Conservation (phyloP, 495 filamentous ascomycete species). For the Penicillium tannophilum region DNA sequence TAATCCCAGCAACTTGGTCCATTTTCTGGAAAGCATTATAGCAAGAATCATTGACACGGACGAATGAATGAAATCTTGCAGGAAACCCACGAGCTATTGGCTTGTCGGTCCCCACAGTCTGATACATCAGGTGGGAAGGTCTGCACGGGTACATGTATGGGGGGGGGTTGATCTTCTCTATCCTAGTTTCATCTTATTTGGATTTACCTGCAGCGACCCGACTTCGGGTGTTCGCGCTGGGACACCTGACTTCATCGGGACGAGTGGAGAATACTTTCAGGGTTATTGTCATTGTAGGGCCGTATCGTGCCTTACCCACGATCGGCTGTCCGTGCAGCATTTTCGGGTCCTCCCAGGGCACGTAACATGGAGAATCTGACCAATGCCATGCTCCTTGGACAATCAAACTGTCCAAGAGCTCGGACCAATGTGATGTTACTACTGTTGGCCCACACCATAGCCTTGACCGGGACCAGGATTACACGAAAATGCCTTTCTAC, state of each 20-base stretch:
- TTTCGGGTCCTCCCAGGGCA: constrained; percentile 30
- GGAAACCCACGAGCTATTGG: constrained; percentile 27
- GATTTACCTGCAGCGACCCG: constrained; percentile 43
- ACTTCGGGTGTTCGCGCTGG: constrained; percentile 42
- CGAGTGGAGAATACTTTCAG: constrained; percentile 33
- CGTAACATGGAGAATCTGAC: constrained; percentile 37
- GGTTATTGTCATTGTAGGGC: constrained; percentile 12
- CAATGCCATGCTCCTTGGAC: constrained; percentile 37
- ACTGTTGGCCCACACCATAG: background rate
- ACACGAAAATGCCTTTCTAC: constrained; percentile 5
- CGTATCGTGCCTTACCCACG: constrained; percentile 16
- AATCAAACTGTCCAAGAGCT: constrained; percentile 31
- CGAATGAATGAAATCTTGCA: constrained; percentile 15
- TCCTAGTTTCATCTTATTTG: constrained; percentile 45
- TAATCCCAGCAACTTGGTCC: constrained; percentile 21
- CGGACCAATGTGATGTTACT: constrained; percentile 31
- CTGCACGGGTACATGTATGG: constrained; percentile 2
- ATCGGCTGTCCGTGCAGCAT: constrained; percentile 31
- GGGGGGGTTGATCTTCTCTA: constrained; percentile 35
- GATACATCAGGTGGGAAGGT: constrained; percentile 40
- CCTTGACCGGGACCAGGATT: constrained; percentile 16
- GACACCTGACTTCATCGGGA: constrained; percentile 40
- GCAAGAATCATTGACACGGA: constrained; percentile 12
- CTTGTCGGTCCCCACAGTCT: constrained; percentile 34
- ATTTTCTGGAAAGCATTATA: constrained; percentile 1